phyloP scores from a whole-genome alignment of 2,329 filamentous ascomycete genomes.

The Trichoderma simmonsii region DNA sequence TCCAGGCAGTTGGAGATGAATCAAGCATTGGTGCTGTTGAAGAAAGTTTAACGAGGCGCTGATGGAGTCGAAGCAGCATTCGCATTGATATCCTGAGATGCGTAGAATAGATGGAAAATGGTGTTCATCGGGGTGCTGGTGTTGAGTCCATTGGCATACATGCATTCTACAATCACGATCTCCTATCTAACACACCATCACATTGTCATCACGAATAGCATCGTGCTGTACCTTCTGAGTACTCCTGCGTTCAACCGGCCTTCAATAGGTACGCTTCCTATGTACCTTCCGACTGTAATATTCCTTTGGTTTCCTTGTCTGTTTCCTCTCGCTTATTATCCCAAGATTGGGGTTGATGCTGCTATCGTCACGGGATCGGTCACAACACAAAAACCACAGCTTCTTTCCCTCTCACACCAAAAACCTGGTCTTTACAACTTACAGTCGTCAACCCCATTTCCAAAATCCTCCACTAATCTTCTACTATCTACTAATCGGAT shows the following conservation, averaged over 20 bases:
- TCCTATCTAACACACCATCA: accelerated
- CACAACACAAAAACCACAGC: not conserved
- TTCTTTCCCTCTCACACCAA: not conserved
- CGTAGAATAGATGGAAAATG: not conserved
- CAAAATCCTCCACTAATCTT: not conserved
- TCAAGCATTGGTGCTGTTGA: not conserved
- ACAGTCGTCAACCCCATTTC: not conserved
- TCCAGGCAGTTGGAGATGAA: not conserved
- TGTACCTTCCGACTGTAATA: too few relatives aligned
- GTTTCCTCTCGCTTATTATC: not conserved
- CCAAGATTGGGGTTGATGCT: not conserved
- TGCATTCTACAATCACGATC: not conserved
- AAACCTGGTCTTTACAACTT: not conserved
- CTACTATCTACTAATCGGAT: not conserved
- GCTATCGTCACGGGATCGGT: not conserved
- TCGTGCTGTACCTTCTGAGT: not conserved
- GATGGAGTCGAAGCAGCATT: not conserved
- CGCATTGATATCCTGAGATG: not conserved
- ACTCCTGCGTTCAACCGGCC: too few relatives aligned
- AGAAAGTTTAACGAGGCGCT: not conserved
- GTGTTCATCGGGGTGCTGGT: not conserved
- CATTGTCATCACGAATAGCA: not conserved
- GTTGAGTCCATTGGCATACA: not conserved
- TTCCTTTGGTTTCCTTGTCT: not conserved
- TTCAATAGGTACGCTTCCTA: too few relatives aligned